These are phyloP conservation scores for Ustilago esculenta DNA, from an alignment of 1,284 basidiomycete genomes.

Conservation along the genomic window DNA sequence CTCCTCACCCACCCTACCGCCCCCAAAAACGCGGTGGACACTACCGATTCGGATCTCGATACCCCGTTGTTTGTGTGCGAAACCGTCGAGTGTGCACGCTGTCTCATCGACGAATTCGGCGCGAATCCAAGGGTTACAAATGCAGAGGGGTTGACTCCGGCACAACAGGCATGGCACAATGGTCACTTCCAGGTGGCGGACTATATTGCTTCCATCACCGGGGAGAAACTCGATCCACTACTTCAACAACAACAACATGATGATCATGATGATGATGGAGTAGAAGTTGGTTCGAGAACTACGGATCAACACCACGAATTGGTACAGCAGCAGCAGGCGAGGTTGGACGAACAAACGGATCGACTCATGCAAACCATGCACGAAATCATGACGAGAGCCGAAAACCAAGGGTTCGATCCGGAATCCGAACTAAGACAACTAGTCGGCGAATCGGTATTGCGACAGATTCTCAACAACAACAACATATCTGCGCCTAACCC, in stretches of 20 bases:
- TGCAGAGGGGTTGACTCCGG: constrained; percentile 54
- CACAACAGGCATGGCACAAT: constrained; percentile 56
- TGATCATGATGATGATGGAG: constrained; percentile 30
- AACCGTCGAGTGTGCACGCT: constrained; percentile 44
- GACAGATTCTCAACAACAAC: constrained; percentile 57
- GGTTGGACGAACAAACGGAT: constrained; percentile 41
- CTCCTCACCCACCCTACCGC: constrained; percentile 52
- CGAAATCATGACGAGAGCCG: constrained; percentile 50
- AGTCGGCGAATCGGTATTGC: constrained; percentile 52
- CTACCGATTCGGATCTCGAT: constrained; percentile 60
- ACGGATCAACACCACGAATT: not conserved
- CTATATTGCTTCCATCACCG: constrained; percentile 53
- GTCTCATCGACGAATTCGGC: constrained; percentile 59
- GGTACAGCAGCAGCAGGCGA: constrained; percentile 23
- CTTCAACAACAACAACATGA: constrained; percentile 29
- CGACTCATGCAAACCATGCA: constrained; percentile 51
- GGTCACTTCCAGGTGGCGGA: constrained; percentile 50
- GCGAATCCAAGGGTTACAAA: constrained; percentile 58
- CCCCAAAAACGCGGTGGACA: constrained; percentile 45
- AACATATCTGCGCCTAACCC: not conserved
- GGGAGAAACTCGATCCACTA: constrained; percentile 39
- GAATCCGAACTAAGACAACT: constrained; percentile 48
- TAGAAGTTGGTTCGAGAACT: constrained; percentile 25
- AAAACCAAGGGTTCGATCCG: constrained; percentile 51
- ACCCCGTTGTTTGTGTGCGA: constrained; percentile 66